Evolutionary conservation across 805 yeast genomes (phyloP), one percentile per base, ranked within the genome.

Genomic region (Candida saitoana): DNA sequence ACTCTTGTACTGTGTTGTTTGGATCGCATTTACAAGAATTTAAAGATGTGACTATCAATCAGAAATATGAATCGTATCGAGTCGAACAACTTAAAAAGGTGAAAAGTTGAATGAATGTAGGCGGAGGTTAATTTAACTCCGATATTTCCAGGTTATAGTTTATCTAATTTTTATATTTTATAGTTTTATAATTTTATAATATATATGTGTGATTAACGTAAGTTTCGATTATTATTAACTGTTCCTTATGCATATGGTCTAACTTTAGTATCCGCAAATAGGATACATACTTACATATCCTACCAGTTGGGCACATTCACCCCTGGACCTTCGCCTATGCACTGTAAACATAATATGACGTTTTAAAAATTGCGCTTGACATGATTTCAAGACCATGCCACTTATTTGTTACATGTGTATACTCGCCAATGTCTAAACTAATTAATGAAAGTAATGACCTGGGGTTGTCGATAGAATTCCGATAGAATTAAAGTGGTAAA

Each of bases 11-110:
- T 37, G 39, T 56, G 8, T 34, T 59, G 9, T 49, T 59, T 25
- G 55, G 52, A 4, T 50, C 62, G 3, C 63, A 59, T 46, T 39
- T 57, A 34, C 56, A 56, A 36, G 63, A 58, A 41, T 55, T 59
- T 27, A 58, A 50, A 39, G 65, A 59, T 27, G 39, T 49, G 27
- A 57, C 60, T 14, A 40, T 42, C 5, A 39, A 42, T 18, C 43
- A 33, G 14, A 50, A 51, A 41, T 57, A 57, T 36, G 63, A 57
- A 34, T 24, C 27, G n/a, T 57, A 38, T 36, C 42, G 53, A 38
- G 43, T 47, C 24, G 50, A 47, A 36, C 39, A 47, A 24, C 41
- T 48, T 11, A 17, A 39, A 33, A 18, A 18, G 11, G 32, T 29
- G 5, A 29, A 29, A 29, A 29, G 12, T 14, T 29, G 16, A 29